Conservation (phyloP, 108 stramenopile species). For the Mayamaea pseudoterrestris region DNA sequence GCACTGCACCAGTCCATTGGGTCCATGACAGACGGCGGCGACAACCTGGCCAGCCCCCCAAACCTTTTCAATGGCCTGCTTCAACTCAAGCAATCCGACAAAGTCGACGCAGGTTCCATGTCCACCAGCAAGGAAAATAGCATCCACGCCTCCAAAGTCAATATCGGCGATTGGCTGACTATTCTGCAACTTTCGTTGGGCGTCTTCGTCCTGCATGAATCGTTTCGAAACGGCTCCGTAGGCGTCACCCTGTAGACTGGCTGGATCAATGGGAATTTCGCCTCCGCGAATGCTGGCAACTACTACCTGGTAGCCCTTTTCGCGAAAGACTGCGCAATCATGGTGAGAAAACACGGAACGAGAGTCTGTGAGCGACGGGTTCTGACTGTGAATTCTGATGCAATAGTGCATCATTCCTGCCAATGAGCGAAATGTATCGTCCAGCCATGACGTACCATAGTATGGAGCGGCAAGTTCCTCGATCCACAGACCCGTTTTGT, state of each 20-base stretch:
- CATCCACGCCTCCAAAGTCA: constrained; percentile 38
- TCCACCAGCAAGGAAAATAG: constrained; percentile 53
- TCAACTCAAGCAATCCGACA: constrained; percentile 30
- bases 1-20: constrained; percentile 52
- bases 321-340: constrained; percentile 1
- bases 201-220: constrained; percentile 61
- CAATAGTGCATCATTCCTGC: too few relatives aligned
- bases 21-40: constrained; percentile 70
- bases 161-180: constrained; percentile 31
- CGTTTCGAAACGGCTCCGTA: constrained; percentile 52
- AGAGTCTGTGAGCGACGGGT: too few relatives aligned
- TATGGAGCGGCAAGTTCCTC: constrained; percentile 71
- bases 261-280: constrained; percentile 54
- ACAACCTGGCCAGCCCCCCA: constrained; percentile 49
- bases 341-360: too few relatives aligned
- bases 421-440: too few relatives aligned
- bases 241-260: constrained; percentile 26
- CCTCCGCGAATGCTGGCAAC: constrained; percentile 51
- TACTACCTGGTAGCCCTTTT: constrained; percentile 24
- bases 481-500: constrained; percentile 63
- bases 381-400: too few relatives aligned
- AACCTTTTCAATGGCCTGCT: constrained; percentile 43
- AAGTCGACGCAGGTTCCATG: constrained; percentile 67
- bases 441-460: too few relatives aligned
- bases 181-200: constrained; percentile 40